Base-by-base conservation (phyloP, 495 filamentous ascomycete genomes). In the Aspergillus hancockii region DNA sequence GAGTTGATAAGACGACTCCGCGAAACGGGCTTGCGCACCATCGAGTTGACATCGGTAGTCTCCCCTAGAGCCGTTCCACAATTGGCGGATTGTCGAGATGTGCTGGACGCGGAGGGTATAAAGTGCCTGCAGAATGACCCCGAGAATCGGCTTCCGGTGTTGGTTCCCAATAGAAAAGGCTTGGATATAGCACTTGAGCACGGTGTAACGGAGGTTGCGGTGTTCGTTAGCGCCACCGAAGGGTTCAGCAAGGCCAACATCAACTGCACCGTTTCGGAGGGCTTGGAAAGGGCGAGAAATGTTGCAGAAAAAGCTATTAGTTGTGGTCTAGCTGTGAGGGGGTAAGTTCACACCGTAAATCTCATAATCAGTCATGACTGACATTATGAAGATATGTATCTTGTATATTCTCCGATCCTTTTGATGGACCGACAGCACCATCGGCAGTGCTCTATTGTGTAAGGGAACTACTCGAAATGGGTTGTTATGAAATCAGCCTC, bases 11-110 rank as follows among this genome's bases (percentile, higher is more conserved):
- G 58, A 0, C 63, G 71, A 8, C 67, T 79, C 3, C 49, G 61
- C 3, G 22, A 50, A 2, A 62, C 71, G 0, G 78, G 75, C 7
- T 58, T 79, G 5, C 56, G 40, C 2, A 68, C 65, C 3, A 79
- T 81, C 49, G 78, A 79, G 58, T 54, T 79, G 25, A 78, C 78
- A 0, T 81, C 78, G 0, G 67, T 81, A 16, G 78, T 81, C 0
- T 77, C 78, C 4, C 71, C 76, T 12, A 69, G 66, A 19, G 73
- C 67, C 7, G 61, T 81, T 5, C 78, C 78, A 0, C 78, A 81
- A 36, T 46, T 81, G 21, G 67, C 73, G 14, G 78, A 81, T 58
- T 75, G 69, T 57, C 64, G 67, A 0, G 64, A 74, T 30, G 61
- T 81, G 0, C 58, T 79, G 21, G 28, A 49, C 0, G 49, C 60